Evolutionary conservation across 345 rosid species (phyloP).

Genomic region (Moricandia arvensis): DNA sequence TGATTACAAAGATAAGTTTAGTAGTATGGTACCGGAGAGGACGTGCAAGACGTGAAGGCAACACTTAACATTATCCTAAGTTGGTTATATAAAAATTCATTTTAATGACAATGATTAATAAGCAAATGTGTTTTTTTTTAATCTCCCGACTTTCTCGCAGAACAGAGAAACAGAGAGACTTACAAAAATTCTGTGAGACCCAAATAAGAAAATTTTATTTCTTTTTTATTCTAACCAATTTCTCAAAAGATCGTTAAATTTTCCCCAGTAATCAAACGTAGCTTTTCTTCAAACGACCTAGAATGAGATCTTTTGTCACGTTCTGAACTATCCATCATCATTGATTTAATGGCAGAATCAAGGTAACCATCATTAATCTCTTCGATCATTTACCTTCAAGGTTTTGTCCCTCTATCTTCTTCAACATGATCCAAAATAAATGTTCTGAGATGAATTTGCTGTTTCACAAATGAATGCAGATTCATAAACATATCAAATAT

Average conservation of each 20-base stretch:
- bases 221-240: neutral
- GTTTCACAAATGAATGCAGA: neutral
- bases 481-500: neutral
- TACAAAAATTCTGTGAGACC: conserved; percentile 11
- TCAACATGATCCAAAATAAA: too few relatives aligned
- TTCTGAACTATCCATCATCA: conserved; percentile 15
- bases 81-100: conserved; percentile 12
- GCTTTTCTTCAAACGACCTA: neutral
- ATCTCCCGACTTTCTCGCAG: conserved; percentile 43
- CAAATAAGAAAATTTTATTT: conserved; percentile 8
- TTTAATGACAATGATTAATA: conserved; percentile 1
- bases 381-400: neutral
- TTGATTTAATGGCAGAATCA: conserved; percentile 20
- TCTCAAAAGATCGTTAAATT: neutral
- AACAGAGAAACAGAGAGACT: conserved; percentile 42
- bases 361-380: conserved; percentile 30
- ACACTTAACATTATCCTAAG: conserved; percentile 24
- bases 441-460: neutral
- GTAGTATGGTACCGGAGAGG: conserved; percentile 21
- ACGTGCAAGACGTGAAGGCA: conserved; percentile 58
- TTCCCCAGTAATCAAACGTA: neutral
- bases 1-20: conserved; percentile 10
- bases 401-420: too few relatives aligned
- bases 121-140: conserved; percentile 23
- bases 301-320: conserved; percentile 6